These are phyloP conservation scores for Cytospora leucostoma DNA, from an alignment of 2,329 filamentous ascomycete genomes.

Conservation along the genomic window DNA sequence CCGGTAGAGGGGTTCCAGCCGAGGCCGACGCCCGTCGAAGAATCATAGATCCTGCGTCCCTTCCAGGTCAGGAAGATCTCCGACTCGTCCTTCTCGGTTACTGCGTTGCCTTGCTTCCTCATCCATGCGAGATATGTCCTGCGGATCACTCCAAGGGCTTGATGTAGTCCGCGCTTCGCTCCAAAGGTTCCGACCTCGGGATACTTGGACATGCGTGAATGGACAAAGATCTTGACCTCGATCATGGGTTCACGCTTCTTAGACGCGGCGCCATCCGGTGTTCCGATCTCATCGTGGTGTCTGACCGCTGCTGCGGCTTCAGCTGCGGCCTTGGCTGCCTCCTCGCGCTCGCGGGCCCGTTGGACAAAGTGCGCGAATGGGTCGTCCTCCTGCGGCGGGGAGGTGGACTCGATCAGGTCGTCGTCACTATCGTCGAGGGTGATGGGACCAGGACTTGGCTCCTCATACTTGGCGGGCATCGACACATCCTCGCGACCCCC, in stretches of 20 bases:
- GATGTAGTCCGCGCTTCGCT: conserved; percentile 18
- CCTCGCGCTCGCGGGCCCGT: conserved; percentile 42
- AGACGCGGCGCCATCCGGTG: not conserved
- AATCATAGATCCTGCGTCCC: conserved; percentile 69
- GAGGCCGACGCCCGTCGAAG: conserved; percentile 71
- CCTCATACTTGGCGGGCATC: conserved; percentile 5
- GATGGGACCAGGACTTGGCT: conserved; percentile 23
- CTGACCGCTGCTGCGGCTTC: conserved; percentile 31
- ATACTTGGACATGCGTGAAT: conserved; percentile 61
- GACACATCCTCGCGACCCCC: conserved; percentile 23
- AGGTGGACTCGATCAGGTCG: conserved; percentile 8
- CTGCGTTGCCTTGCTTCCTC: not conserved
- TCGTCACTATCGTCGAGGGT: conserved; percentile 30
- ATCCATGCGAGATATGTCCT: conserved; percentile 9
- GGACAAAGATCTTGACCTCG: conserved; percentile 63
- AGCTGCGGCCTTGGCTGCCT: conserved; percentile 32
- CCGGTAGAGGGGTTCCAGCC: conserved; percentile 55
- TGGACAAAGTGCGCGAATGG: conserved; percentile 50
- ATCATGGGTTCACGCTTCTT: conserved; percentile 5
- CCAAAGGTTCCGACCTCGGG: conserved; percentile 24
- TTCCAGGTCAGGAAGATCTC: conserved; percentile 80
- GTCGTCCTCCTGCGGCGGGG: conserved; percentile 38
- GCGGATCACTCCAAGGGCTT: conserved; percentile 20
- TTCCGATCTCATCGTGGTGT: conserved; percentile 22
- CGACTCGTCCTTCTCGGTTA: conserved; percentile 40